Evolutionary conservation across 129 eudicot species (phyloP).

Genomic region (Ambrosia artemisiifolia): DNA sequence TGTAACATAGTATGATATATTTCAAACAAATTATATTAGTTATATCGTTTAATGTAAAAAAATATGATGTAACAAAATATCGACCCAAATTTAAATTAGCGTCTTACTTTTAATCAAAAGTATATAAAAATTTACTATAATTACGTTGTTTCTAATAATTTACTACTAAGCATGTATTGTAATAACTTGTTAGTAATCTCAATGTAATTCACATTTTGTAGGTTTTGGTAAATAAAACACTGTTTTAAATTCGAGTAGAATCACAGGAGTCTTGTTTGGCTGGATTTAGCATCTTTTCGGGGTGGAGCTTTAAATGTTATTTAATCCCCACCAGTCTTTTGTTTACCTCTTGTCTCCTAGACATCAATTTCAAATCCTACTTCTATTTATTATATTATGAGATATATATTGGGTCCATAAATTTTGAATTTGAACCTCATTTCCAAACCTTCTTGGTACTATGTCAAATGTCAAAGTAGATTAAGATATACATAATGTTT

Average conservation of each 20-base stretch:
- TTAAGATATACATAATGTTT: too few species aligned
- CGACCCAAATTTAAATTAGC: too few species aligned
- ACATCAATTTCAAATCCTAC: conserved; percentile 20
- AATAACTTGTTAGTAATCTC: background rate
- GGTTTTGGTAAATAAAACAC: background rate
- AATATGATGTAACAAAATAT: too few species aligned
- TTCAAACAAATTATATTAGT: too few species aligned
- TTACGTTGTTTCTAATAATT: too few species aligned
- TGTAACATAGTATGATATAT: too few species aligned
- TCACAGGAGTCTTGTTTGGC: conserved; percentile 37
- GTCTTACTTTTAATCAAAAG: too few species aligned
- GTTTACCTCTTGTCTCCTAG: conserved; percentile 27
- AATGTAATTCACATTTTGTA: background rate
- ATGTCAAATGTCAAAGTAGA: background rate
- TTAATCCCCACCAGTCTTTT: conserved; percentile 36
- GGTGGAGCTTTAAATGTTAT: conserved; percentile 38
- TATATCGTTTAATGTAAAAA: too few species aligned
- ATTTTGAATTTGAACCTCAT: conserved; percentile 18
- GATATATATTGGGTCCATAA: background rate
- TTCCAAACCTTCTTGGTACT: background rate
- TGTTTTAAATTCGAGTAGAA: conserved; percentile 9
- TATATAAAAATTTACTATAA: too few species aligned
- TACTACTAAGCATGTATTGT: too few species aligned
- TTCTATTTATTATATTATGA: conserved; percentile 9
- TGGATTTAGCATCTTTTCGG: conserved; percentile 19